phyloP scores from a whole-genome alignment of 257 asterid species.

The Leonotis leonurus region DNA sequence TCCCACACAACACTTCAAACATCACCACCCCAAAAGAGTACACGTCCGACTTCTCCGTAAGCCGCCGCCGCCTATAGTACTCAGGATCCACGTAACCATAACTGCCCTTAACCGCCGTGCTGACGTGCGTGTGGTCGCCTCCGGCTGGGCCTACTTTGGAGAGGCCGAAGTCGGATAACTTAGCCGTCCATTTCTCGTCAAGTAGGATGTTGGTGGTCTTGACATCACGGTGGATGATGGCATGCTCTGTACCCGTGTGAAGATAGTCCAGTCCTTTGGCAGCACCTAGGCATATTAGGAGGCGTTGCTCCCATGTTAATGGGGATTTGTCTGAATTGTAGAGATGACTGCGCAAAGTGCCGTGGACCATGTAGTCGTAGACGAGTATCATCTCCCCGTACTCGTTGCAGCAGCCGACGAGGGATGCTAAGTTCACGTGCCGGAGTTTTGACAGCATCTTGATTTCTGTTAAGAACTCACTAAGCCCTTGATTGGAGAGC shows the following conservation, averaged over 20 bases:
- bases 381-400: conserved; percentile 48
- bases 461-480: conserved; percentile 49
- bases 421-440: conserved; percentile 45
- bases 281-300: conserved; percentile 49
- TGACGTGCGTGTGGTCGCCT: conserved; percentile 36
- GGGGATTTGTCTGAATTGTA: conserved; percentile 30
- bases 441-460: conserved; percentile 43
- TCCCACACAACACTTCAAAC: conserved; percentile 44
- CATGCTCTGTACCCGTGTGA: conserved; percentile 34
- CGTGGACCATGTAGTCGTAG: conserved; percentile 59
- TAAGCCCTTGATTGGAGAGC: conserved; percentile 31
- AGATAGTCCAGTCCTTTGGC: conserved; percentile 61
- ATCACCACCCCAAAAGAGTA: conserved; percentile 65
- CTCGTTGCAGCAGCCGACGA: conserved; percentile 50
- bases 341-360: conserved; percentile 48
- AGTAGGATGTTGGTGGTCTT: conserved; percentile 55
- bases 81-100: conserved; percentile 62
- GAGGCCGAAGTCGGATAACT: conserved; percentile 64
- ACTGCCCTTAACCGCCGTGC: conserved; percentile 66
- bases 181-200: conserved; percentile 54
- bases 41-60: conserved; percentile 62
- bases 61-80: conserved; percentile 40
- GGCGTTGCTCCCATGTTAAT: conserved; percentile 47
- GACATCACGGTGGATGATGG: conserved; percentile 58
- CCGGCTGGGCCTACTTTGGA: conserved; percentile 49